Evolutionary conservation across 306 rosid genomes (phyloP), one percentile per base, ranked within the genome.

Genomic region (Purshia tridentata): DNA sequence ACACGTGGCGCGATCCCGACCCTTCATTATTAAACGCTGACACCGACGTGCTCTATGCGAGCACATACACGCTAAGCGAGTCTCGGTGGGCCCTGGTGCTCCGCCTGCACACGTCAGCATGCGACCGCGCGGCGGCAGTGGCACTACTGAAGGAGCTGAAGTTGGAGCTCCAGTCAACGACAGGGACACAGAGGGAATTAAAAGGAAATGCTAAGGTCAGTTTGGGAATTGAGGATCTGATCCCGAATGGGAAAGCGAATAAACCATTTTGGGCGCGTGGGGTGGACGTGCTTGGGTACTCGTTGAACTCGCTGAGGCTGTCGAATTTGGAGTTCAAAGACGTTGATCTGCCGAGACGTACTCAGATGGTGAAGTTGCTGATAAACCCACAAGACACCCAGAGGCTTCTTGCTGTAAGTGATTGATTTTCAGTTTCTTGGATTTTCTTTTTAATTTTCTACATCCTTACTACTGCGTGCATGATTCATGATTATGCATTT

Each of bases 251-350:
- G 6, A 89, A 85, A 69, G 81, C 65, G 46, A 79, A 75, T 22
- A 94, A 91, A 70, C 82, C 95, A 39, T 88, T 94, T 54, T 94
- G 97, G 98, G 85, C 90, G 82, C 97, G 98, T 85, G 98, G 98
- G 0, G 40, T 88, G 35, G 98, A 94, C 90, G 19, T 94, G 89
- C 87, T 94, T 59, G 97, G 96, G 0, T 94, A 94, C 82, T 89
- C 98, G 1, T 72, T 91, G 76, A 94, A 94, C 61, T 81, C 96
- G 51, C 55, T 94, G 0, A 76, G 97, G 78, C 57, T 88, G 18
- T 41, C 88, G 18, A 82, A 86, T 80, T 67, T 89, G 83, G 82
- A 73, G 22, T 91, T 94, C 61, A 77, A 72, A 2, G 90, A 88
- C 46, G 77, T 80, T 8, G 59, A 6, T 52, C 71, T 88, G 18